Evolutionary conservation across 768 basidiomycete species (phyloP).

Genomic region (Suillus placidus): DNA sequence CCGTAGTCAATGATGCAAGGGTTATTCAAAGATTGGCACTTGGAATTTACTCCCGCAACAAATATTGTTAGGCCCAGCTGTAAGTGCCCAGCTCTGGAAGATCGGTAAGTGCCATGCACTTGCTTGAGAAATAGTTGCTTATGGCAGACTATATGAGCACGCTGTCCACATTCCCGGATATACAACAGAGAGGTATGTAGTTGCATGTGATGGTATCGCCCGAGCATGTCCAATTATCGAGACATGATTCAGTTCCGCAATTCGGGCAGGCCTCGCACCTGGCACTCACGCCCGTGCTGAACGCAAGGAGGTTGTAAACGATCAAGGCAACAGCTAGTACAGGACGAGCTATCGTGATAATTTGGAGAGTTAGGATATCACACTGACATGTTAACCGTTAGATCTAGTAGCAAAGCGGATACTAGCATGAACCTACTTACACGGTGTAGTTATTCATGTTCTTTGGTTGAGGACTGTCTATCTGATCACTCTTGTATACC

Average conservation of each 20-base stretch:
- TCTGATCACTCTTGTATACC: neutral
- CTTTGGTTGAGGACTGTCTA: no score
- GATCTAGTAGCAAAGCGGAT: neutral
- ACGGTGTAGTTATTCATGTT: no score
- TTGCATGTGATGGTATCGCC: neutral
- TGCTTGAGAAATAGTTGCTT: neutral
- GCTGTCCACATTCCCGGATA: neutral
- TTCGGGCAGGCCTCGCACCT: neutral
- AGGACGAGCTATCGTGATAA: neutral
- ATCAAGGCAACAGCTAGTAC: neutral
- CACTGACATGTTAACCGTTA: neutral
- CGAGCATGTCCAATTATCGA: neutral
- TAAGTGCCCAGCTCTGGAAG: neutral
- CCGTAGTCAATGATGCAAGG: neutral
- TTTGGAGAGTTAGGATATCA: neutral
- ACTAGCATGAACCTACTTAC: no score
- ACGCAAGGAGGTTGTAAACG: neutral
- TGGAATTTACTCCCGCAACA: neutral
- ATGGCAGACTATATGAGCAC: neutral
- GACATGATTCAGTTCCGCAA: neutral
- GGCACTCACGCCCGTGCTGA: neutral
- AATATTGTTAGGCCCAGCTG: neutral
- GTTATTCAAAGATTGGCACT: neutral
- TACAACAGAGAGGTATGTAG: neutral
- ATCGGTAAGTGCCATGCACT: neutral